phyloP scores from a whole-genome alignment of 2,329 filamentous ascomycete genomes.

The Sclerotiophoma versabilis region DNA sequence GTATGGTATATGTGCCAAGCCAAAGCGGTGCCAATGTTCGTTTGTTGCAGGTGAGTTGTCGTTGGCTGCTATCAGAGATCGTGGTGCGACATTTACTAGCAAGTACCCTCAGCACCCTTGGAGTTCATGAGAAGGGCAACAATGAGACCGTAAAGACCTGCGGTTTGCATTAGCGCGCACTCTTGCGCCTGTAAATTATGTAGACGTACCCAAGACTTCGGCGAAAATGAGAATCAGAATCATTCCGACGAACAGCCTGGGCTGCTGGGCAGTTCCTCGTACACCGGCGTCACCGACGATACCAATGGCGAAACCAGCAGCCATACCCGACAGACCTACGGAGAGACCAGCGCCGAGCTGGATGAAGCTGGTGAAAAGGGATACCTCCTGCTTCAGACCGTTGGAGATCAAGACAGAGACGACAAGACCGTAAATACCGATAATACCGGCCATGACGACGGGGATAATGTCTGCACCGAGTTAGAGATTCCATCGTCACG shows the following conservation, averaged over 20 bases:
- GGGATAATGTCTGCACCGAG: slow-evolving; percentile 84
- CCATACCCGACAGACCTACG: slow-evolving; percentile 83
- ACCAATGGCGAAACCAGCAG: slow-evolving; percentile 79
- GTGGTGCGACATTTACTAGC: slow-evolving; percentile 22
- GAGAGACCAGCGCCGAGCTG: slow-evolving; percentile 61
- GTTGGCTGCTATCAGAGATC: slow-evolving; percentile 35
- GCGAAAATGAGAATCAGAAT: slow-evolving; percentile 99
- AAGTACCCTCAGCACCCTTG: slow-evolving; percentile 61
- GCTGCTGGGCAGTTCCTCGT: slow-evolving; percentile 83
- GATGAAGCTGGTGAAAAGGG: slow-evolving; percentile 61
- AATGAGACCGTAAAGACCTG: slow-evolving; percentile 98
- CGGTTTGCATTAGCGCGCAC: neutral
- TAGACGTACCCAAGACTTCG: slow-evolving; percentile 86
- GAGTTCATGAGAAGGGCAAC: slow-evolving; percentile 99
- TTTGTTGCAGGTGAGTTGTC: slow-evolving; percentile 41
- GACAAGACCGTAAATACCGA: slow-evolving; percentile 82
- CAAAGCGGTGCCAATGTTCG: slow-evolving; percentile 26
- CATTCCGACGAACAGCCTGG: slow-evolving; percentile 93
- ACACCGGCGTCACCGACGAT: slow-evolving; percentile 82
- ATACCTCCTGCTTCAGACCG: slow-evolving; percentile 55
- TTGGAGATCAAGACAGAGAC: slow-evolving; percentile 63
- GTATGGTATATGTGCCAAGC: slow-evolving; percentile 30
- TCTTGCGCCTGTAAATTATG: no score
- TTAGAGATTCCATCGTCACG: slow-evolving; percentile 13
- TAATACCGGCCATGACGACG: slow-evolving; percentile 99